Conservation (phyloP, 352 stramenopile species). For the Hyaloperonospora arabidopsidis region DNA sequence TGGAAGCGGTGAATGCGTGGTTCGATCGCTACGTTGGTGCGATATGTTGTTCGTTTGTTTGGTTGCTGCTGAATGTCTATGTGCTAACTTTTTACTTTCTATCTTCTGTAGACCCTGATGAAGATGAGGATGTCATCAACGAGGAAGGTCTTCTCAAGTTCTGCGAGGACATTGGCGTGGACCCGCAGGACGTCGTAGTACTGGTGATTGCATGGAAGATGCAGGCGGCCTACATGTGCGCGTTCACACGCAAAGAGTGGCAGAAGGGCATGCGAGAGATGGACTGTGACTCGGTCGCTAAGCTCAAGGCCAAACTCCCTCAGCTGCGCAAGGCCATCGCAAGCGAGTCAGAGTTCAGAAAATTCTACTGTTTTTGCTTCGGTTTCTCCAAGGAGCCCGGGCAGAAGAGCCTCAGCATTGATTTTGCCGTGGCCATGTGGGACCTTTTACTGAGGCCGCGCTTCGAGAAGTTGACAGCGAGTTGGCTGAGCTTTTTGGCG, state of each 20-base stretch:
- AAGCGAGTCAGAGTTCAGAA: constrained; percentile 57
- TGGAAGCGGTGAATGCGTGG: constrained; percentile 45
- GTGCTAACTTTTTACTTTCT: background rate
- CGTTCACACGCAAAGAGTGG: constrained; percentile 81
- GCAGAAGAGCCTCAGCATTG: constrained; percentile 82
- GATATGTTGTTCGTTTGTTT: background rate
- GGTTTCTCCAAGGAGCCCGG: constrained; percentile 81
- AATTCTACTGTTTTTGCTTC: constrained; percentile 86
- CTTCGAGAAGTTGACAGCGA: constrained; percentile 55
- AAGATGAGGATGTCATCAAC: constrained; percentile 56
- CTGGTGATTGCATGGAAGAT: constrained; percentile 86
- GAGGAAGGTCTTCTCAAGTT: constrained; percentile 78
- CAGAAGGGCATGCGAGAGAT: constrained; percentile 69
- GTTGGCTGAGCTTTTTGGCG: constrained; percentile 73
- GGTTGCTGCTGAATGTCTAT: background rate
- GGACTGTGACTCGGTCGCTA: constrained; percentile 54
- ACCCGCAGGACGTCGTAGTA: constrained; percentile 72
- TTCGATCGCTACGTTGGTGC: constrained; percentile 61
- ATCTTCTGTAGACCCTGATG: constrained; percentile 26
- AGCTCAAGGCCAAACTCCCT: constrained; percentile 53
- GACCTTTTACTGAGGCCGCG: constrained; percentile 60
- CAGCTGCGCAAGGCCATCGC: constrained; percentile 49
- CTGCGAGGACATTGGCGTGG: constrained; percentile 67
- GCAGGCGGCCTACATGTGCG: constrained; percentile 78
- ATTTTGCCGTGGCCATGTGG: constrained; percentile 84